Percentiles rank a stretch among this genome's conserved stretches.
phyloP scores from a whole-genome alignment of 768 basidiomycete species.

The Naematelia encephala region DNA sequence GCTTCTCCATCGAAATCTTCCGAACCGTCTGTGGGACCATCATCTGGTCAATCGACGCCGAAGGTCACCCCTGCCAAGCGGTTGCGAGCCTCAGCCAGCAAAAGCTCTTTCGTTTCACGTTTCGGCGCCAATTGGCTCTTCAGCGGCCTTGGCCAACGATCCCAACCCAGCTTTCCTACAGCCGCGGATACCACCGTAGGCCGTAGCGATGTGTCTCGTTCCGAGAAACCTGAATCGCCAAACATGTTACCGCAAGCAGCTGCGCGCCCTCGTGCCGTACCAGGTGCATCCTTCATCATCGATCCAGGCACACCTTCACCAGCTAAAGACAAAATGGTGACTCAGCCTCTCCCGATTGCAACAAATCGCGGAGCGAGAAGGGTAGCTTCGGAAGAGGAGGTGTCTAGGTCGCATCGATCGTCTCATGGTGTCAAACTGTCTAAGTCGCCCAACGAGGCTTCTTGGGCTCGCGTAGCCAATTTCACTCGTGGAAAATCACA shows the following conservation, averaged over 20 bases:
- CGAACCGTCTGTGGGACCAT: background rate
- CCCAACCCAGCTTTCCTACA: constrained; percentile 39
- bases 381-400: constrained; percentile 10
- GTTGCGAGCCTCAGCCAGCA: constrained; percentile 29
- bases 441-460: constrained; percentile 19
- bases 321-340: background rate
- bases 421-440: constrained; percentile 4
- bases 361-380: constrained; percentile 1
- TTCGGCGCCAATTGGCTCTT: constrained; percentile 42
- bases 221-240: constrained; percentile 16
- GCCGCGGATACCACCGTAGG: constrained; percentile 36
- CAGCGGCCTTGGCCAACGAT: constrained; percentile 27
- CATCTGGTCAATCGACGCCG: constrained; percentile 38
- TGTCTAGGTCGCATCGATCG: constrained; percentile 13
- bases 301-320: constrained; percentile 20
- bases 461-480: constrained; percentile 17
- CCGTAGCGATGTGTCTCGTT: constrained; percentile 29
- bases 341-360: constrained; percentile 26
- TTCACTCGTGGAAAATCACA: constrained; percentile 25
- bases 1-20: constrained; percentile 7
- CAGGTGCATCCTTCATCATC: constrained; percentile 24
- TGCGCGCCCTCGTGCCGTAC: constrained; percentile 21
- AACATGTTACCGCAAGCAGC: background rate
- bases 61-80: constrained; percentile 31
- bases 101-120: constrained; percentile 31